Evolutionary conservation across 139 green algal genomes (phyloP).

Genomic region (Tetratostichococcus sp.): DNA sequence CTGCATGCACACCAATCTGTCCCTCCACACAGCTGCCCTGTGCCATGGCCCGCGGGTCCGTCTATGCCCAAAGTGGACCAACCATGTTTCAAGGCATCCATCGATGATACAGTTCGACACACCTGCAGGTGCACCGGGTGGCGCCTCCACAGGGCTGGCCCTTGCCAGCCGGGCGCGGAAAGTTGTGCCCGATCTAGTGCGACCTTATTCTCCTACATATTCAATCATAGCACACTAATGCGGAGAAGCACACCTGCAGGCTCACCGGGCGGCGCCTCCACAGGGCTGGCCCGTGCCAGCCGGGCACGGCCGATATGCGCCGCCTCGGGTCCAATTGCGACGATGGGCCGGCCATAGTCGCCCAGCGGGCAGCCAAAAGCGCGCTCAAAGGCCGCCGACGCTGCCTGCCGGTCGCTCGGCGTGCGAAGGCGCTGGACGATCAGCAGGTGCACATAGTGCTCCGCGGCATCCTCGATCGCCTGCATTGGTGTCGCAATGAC

Average conservation of each 20-base stretch:
- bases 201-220: no score
- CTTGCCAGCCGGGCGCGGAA: constrained; percentile 12
- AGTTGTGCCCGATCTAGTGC: no score
- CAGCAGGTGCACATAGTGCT: constrained; percentile 67
- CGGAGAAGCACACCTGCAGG: no score
- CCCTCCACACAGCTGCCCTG: no score
- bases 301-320: constrained; percentile 25
- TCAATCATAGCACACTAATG: no score
- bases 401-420: constrained; percentile 48
- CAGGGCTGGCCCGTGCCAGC: constrained; percentile 1
- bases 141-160: background rate
- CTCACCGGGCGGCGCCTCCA: background rate
- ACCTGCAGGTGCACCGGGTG: background rate
- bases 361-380: constrained; percentile 39
- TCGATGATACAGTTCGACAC: no score
- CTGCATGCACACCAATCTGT: no score
- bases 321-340: constrained; percentile 4
- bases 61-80: no score
- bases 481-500: no score
- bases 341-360: background rate
- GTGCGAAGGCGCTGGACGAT: constrained; percentile 82
- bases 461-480: constrained; percentile 42
- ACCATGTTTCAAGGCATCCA: no score
- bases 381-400: constrained; percentile 37
- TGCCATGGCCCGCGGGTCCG: no score